Evolutionary conservation across 305 asterid genomes (phyloP).

Genomic region (Fraxinus ornus): DNA sequence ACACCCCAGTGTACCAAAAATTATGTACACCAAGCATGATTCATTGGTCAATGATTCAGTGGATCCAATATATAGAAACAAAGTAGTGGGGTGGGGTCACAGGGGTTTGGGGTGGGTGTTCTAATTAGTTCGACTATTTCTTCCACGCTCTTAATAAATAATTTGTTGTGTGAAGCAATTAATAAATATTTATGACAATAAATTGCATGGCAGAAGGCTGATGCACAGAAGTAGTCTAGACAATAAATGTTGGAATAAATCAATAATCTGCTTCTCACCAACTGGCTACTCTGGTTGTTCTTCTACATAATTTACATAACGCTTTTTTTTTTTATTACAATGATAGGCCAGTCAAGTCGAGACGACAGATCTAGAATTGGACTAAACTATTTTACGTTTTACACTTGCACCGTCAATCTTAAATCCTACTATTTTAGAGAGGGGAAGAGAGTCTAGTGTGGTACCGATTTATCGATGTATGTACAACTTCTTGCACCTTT

Average conservation of each 20-base stretch:
- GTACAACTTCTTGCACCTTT: background rate
- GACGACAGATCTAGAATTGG: background rate
- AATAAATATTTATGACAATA: background rate
- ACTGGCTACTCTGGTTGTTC: background rate
- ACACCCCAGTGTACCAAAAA: no score
- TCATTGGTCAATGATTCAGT: background rate
- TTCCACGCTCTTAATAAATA: background rate
- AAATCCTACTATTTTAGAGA: background rate
- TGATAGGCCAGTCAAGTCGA: background rate
- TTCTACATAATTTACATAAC: background rate
- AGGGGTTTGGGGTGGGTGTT: background rate
- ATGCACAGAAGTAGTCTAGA: background rate
- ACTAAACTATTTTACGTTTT: background rate
- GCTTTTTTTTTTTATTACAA: background rate
- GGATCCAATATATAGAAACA: background rate
- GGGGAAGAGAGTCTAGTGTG: background rate
- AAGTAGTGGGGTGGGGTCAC: background rate
- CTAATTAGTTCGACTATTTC: background rate
- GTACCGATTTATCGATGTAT: background rate
- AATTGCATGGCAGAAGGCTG: background rate
- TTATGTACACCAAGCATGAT: no score
- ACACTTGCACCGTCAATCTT: background rate
- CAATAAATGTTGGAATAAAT: background rate
- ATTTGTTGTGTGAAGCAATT: background rate
- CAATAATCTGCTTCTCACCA: background rate